These are phyloP conservation scores for Tylopilus subfusipes DNA, from an alignment of 768 basidiomycete genomes.

Conservation along the genomic window DNA sequence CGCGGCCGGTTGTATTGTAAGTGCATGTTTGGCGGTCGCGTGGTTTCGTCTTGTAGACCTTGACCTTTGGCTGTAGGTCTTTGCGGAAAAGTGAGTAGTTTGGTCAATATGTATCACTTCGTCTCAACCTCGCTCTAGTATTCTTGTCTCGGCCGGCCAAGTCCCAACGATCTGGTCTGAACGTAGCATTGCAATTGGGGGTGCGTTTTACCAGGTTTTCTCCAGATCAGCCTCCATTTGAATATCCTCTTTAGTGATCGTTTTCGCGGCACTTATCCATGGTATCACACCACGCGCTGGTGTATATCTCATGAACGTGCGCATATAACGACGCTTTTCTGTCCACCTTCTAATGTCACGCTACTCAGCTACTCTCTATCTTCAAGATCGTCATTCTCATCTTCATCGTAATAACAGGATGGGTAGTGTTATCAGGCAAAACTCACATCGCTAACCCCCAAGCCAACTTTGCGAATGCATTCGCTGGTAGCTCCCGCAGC, in stretches of 20 bases:
- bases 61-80: slow-evolving; percentile 20
- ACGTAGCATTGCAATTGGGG: slow-evolving; percentile 60
- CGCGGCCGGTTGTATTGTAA: slow-evolving; percentile 45
- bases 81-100: slow-evolving; percentile 21
- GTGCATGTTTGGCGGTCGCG: slow-evolving; percentile 7
- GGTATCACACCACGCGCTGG: slow-evolving; percentile 49
- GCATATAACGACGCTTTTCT: neutral
- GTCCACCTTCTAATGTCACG: slow-evolving; percentile 11
- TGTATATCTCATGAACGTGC: slow-evolving; percentile 53
- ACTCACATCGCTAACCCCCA: slow-evolving; percentile 55
- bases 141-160: slow-evolving; percentile 45
- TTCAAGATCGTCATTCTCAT: slow-evolving; percentile 54
- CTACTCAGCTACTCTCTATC: slow-evolving; percentile 38
- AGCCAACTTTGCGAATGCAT: slow-evolving; percentile 55
- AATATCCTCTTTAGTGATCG: slow-evolving; percentile 37
- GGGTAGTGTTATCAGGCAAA: slow-evolving; percentile 57
- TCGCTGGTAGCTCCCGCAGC: slow-evolving; percentile 51
- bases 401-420: slow-evolving; percentile 56
- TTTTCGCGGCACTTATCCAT: slow-evolving; percentile 49
- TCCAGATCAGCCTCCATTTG: neutral
- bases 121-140: slow-evolving; percentile 31
- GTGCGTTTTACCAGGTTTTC: slow-evolving; percentile 24
- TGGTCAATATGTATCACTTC: neutral
- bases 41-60: too few relatives aligned
- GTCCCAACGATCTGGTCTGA: slow-evolving; percentile 46